phyloP scores from a whole-genome alignment of 345 rosid species.

The Noccaea caerulescens region DNA sequence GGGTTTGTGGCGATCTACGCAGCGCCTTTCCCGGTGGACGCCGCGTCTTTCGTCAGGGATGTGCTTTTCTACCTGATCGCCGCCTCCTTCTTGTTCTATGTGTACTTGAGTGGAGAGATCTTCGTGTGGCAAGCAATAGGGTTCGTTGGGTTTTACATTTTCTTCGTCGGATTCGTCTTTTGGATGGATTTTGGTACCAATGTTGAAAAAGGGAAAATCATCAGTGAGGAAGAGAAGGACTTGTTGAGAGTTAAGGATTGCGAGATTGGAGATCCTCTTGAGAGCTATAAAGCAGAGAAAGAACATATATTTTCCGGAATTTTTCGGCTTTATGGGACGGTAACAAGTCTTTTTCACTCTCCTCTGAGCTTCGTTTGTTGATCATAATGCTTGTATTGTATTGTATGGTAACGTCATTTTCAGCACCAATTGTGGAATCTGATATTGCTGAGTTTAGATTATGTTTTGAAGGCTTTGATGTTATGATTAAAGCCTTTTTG shows the following conservation, averaged over 20 bases:
- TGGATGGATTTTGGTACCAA: slow-evolving; percentile 81
- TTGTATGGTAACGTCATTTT: background rate
- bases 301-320: slow-evolving; percentile 42
- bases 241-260: slow-evolving; percentile 46
- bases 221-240: slow-evolving; percentile 42
- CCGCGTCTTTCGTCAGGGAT: slow-evolving; percentile 77
- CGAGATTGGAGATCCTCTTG: slow-evolving; percentile 46
- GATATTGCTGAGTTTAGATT: slow-evolving; percentile 9
- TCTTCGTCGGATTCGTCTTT: slow-evolving; percentile 88
- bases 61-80: slow-evolving; percentile 78
- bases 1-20: slow-evolving; percentile 93
- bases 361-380: slow-evolving; percentile 17
- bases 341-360: slow-evolving; percentile 31
- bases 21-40: slow-evolving; percentile 76
- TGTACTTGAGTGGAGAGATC: slow-evolving; percentile 95
- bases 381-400: slow-evolving; percentile 11
- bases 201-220: slow-evolving; percentile 30
- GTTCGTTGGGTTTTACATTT: slow-evolving; percentile 78
- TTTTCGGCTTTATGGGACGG: slow-evolving; percentile 52
- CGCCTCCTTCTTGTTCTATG: slow-evolving; percentile 75
- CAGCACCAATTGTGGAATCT: background rate
- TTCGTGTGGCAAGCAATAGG: slow-evolving; percentile 92
- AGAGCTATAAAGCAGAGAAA: slow-evolving; percentile 44
- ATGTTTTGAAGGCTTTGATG: background rate
- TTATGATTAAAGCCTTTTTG: slow-evolving; percentile 2